Evolutionary conservation across 1,284 basidiomycete genomes (phyloP).

Genomic region (Athelia psychrophila): DNA sequence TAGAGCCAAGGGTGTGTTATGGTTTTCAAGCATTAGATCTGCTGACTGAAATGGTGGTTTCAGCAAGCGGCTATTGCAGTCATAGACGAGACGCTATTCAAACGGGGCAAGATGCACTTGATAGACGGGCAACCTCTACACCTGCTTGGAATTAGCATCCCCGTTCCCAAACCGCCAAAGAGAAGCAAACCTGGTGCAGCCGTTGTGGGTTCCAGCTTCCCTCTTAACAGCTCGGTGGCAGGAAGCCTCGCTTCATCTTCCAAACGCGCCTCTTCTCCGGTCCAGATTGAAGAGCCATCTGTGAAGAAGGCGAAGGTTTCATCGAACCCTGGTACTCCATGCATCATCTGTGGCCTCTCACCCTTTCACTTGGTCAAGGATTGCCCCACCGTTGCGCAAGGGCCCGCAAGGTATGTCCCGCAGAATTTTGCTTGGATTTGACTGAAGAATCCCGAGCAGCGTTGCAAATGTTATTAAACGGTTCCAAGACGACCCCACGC

Average conservation of each 20-base stretch:
- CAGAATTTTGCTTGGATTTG: slow-evolving; percentile 5
- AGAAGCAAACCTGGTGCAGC: slow-evolving; percentile 6
- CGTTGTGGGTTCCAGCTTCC: neutral
- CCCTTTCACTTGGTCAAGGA: slow-evolving; percentile 45
- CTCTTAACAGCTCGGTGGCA: neutral
- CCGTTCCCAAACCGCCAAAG: slow-evolving; percentile 12
- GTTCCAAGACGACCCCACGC: slow-evolving; percentile 40
- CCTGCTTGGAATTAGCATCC: slow-evolving; percentile 35
- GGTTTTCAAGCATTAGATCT: slow-evolving; percentile 4
- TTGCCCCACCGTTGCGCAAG: slow-evolving; percentile 49
- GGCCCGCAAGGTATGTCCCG: slow-evolving; percentile 44
- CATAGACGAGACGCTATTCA: slow-evolving; percentile 59
- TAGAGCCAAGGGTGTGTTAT: slow-evolving; percentile 53
- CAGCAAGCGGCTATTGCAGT: slow-evolving; percentile 61
- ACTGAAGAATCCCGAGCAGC: slow-evolving; percentile 25
- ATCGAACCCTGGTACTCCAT: slow-evolving; percentile 27
- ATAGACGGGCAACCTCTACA: slow-evolving; percentile 62
- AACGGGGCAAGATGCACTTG: slow-evolving; percentile 50
- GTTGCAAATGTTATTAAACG: slow-evolving; percentile 45
- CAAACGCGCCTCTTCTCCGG: slow-evolving; percentile 36
- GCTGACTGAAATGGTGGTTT: slow-evolving; percentile 3
- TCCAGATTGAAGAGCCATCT: slow-evolving; percentile 13
- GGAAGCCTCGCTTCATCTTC: slow-evolving; percentile 19
- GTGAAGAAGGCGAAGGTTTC: slow-evolving; percentile 35
- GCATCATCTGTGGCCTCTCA: slow-evolving; percentile 42